phyloP scores from a whole-genome alignment of 768 basidiomycete genomes.

The Arthromyces matolae region DNA sequence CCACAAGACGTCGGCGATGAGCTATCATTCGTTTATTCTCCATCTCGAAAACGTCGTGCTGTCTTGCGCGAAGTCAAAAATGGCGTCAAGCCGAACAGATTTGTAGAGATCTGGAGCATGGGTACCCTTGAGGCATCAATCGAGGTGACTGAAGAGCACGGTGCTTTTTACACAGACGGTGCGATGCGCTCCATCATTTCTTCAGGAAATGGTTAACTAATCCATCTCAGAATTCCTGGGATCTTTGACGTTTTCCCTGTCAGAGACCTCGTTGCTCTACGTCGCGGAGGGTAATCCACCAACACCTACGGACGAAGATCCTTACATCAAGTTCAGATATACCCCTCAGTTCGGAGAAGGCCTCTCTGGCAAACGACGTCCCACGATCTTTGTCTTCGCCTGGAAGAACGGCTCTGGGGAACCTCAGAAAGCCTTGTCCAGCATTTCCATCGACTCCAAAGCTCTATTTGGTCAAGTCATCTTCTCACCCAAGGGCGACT shows the following conservation, averaged over 20 bases:
- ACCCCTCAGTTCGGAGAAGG: conserved; percentile 63
- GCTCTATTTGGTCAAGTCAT: conserved; percentile 53
- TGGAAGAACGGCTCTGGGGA: conserved; percentile 32
- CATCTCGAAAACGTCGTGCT: conserved; percentile 38
- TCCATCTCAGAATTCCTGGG: conserved; percentile 43
- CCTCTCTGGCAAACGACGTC: conserved; percentile 46
- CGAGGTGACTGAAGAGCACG: conserved; percentile 58
- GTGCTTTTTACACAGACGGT: conserved; percentile 64
- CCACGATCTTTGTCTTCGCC: conserved; percentile 51
- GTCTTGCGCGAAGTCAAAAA: conserved; percentile 41
- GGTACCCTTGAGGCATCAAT: conserved; percentile 40
- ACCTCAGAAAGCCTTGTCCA: conserved; percentile 1
- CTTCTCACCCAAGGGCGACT: conserved; percentile 40
- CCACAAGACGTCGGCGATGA: conserved; percentile 38
- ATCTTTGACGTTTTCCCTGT: conserved; percentile 50
- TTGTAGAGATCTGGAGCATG: conserved; percentile 57
- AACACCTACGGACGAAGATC: conserved; percentile 24
- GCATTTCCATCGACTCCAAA: conserved; percentile 14
- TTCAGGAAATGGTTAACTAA: neutral
- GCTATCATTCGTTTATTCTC: conserved; percentile 40
- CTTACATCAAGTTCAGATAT: conserved; percentile 48
- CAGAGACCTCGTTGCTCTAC: conserved; percentile 53
- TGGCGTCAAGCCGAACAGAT: conserved; percentile 43
- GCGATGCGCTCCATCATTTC: conserved; percentile 4
- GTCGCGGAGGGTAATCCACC: conserved; percentile 51